Percentiles rank a stretch among this genome's conserved stretches.
phyloP scores from a whole-genome alignment of 2,329 filamentous ascomycete species.

The Hypoxylon sp. region DNA sequence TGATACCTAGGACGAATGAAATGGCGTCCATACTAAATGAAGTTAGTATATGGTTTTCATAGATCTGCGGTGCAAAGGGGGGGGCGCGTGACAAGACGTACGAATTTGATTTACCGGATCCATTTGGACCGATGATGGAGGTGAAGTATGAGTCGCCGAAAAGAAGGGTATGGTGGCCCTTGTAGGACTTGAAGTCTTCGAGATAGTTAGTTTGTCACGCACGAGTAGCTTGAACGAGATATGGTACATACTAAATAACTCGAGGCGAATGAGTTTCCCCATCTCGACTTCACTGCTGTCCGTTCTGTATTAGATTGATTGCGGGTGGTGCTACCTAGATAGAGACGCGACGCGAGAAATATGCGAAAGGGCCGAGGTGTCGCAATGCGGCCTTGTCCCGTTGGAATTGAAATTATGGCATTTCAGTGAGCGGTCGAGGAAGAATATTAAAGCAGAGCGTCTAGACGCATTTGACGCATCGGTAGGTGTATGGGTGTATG shows the following conservation, averaged over 20 bases:
- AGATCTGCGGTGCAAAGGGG: constrained; percentile 25
- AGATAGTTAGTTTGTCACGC: constrained; percentile 44
- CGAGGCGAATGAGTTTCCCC: constrained; percentile 95
- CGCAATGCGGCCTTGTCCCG: constrained; percentile 37
- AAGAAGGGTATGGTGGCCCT: constrained; percentile 92
- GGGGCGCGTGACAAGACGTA: constrained; percentile 61
- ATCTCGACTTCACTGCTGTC: constrained; percentile 67
- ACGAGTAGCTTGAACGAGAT: constrained; percentile 17
- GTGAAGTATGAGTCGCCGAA: constrained; percentile 99
- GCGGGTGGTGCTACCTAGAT: constrained; percentile 18
- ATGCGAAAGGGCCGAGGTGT: constrained; percentile 39
- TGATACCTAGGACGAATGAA: constrained; percentile 98
- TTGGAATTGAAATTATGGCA: constrained; percentile 30
- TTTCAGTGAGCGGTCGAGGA: constrained; percentile 21
- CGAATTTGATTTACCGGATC: constrained; percentile 99
- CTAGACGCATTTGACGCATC: constrained; percentile 13
- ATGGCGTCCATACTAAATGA: constrained; percentile 92
- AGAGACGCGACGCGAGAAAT: constrained; percentile 44
- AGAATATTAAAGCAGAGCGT: constrained; percentile 11
- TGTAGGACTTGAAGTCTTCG: constrained; percentile 98
- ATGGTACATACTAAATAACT: constrained; percentile 84
- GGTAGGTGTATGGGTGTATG: neutral
- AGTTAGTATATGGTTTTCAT: constrained; percentile 20
- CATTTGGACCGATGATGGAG: constrained; percentile 99
- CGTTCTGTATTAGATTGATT: constrained; percentile 11